These are phyloP conservation scores for Cupressus sempervirens DNA, from an alignment of 75 land plant species.

Conservation along the genomic window DNA sequence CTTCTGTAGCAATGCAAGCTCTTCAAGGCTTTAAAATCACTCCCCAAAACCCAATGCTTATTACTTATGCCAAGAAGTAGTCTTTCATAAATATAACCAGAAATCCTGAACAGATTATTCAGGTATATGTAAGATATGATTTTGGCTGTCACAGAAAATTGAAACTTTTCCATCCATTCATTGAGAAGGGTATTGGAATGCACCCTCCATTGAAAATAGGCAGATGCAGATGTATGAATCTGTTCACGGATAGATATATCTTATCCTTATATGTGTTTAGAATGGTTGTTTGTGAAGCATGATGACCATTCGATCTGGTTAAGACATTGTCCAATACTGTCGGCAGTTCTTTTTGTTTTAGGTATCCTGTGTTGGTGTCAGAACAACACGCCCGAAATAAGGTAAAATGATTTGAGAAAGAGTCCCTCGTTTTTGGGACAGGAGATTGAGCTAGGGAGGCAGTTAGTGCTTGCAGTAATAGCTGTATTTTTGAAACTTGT, in stretches of 20 bases:
- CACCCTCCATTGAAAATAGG: not conserved
- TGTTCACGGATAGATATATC: not conserved
- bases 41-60: conserved; percentile 79
- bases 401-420: not conserved
- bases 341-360: not conserved
- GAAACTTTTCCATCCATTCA: not conserved
- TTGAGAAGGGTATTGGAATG: not conserved
- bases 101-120: not conserved
- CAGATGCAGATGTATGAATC: not conserved
- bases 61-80: conserved; percentile 90
- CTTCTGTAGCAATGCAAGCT: conserved; percentile 73
- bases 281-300: not conserved
- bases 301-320: not conserved
- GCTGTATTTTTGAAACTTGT: not conserved
- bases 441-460: not conserved
- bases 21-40: conserved; percentile 90
- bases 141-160: not conserved
- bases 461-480: not conserved
- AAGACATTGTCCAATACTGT: no score
- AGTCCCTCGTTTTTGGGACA: not conserved
- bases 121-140: not conserved
- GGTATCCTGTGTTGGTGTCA: not conserved
- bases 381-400: not conserved
- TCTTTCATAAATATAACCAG: not conserved
- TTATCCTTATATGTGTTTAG: not conserved